Evolutionary conservation across 352 stramenopile genomes (phyloP).

Genomic region (Pythium guiyangense): DNA sequence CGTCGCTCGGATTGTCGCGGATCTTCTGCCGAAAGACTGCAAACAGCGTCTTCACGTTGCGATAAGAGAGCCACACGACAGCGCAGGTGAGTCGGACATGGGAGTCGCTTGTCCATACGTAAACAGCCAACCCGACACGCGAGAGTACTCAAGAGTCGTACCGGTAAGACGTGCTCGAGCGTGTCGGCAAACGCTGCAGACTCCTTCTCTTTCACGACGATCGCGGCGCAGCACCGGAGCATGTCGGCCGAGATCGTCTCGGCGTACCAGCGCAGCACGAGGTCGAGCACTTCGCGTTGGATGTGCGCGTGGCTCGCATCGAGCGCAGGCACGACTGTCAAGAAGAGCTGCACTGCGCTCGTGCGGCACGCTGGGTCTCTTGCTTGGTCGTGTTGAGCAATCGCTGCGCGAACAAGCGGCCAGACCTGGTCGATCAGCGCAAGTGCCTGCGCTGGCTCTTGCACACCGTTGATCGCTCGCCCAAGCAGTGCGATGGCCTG

Average conservation of each 20-base stretch:
- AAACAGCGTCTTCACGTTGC: constrained; percentile 11
- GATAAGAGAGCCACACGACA: background rate
- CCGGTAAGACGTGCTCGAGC: constrained; percentile 21
- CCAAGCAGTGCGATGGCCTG: constrained; percentile 38
- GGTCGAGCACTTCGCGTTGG: constrained; percentile 35
- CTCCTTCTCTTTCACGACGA: constrained; percentile 32
- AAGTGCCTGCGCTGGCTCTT: constrained; percentile 22
- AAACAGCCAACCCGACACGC: background rate
- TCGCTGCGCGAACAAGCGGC: constrained; percentile 31
- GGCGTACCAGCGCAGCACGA: constrained; percentile 39
- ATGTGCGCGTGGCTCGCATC: constrained; percentile 16
- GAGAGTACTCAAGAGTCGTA: constrained; percentile 1
- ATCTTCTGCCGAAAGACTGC: constrained; percentile 36
- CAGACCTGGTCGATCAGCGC: constrained; percentile 45
- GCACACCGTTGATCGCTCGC: constrained; percentile 46
- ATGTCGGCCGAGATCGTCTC: constrained; percentile 35
- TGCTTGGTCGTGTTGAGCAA: constrained; percentile 27
- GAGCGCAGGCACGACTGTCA: constrained; percentile 29
- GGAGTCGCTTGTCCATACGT: background rate
- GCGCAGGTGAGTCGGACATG: no score
- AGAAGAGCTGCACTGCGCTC: constrained; percentile 46
- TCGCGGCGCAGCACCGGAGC: constrained; percentile 34
- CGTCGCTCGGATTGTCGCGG: constrained; percentile 22
- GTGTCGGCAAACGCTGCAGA: constrained; percentile 21
- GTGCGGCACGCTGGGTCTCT: constrained; percentile 22